Evolutionary conservation across 202 grass and related monocot species (phyloP), one percentile per base, ranked within the genome.

Genomic region (Zoysia matrella): DNA sequence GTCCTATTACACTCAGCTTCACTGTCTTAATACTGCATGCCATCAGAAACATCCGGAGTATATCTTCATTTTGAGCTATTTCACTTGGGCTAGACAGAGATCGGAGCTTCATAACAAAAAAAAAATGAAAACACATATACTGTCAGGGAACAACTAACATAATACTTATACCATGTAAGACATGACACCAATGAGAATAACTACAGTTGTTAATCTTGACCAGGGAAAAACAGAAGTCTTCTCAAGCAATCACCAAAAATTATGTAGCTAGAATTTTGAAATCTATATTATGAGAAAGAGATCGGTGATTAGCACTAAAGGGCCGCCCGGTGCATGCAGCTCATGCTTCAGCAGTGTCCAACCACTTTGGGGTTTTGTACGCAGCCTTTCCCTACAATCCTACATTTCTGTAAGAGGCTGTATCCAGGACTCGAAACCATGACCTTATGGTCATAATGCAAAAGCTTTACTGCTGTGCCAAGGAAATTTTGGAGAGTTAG

Each of bases 1-100:
- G 93, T 77, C 96, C 96, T 58, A 99, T 94, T 39, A 92, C 96
- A 90, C 91, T 99, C 73, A 99, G 80, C 85, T 95, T 95, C 72
- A 95, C 80, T 76, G 96, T 92, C 80, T 92, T 99, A 67, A 99
- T 93, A 81, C 87, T 82, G 55, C 96, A 99, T 72, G 96, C 91
- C 92, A 95, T 95, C 77, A 99, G 74, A 91, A 98, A 95, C 80
- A 99, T 99, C 72, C 85, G 83, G 72, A 93, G 40, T 85, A 94
- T 95, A 88, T 95, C 91, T 60, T 93, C 87, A 75, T 94, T 95
- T 70, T 99, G 92, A 75, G 93, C 87, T 72, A 99, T 99, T 86
- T 99, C 96, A 56, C 81, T 99, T 60, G 85, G 85, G 68, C 84
- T 88, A 65, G 91, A 93, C 80, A 99, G 81, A 69, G 89, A 99